Base-by-base conservation (phyloP, 2,329 filamentous ascomycete genomes). In the Cordyceps cicadae region DNA sequence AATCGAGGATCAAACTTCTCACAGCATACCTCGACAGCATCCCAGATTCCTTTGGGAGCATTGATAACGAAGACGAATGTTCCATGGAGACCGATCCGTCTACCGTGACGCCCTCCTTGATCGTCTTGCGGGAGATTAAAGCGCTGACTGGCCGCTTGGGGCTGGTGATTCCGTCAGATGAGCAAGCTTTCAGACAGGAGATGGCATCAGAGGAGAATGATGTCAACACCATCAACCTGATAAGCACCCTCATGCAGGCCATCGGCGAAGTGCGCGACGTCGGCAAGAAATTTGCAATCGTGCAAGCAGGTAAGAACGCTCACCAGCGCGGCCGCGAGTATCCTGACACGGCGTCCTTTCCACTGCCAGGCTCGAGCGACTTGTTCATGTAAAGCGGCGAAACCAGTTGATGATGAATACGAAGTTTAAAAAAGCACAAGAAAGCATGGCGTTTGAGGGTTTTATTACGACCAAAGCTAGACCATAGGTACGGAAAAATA, bases 91-190 rank as follows among this genome's bases (percentile, higher is more conserved):
- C 71, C 5, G 71, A 62, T 29, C 65, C 62, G 54, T 54, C 71
- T 66, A 69, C 75, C 32, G 77, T 69, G 71, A 72, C 70, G 1
- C 80, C 80, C 0, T 84, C 90, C 7, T 83, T 91, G 68, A 81
- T 85, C 1, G 87, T 97, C 48, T 85, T 99, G 37, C 91, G 94
- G 63, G 90, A 90, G 64, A 91, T 97, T 64, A 89, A 92, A 69
- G 88, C 92, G 2, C 86, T 97, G 46, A 83, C 96, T 64, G 87
- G 87, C 54, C 88, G 93, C 56, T 82, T 97, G 32, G 88, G 89
- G 45, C 86, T 97, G 19, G 82, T 97, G 59, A 85, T 88, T 5
- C 91, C 93, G 3, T 80, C 87, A 2, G 81, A 90, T 67, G 76
- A 79, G 29, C 78, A 80, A 49, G 80, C 83, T 0, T 90, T 93